These are phyloP conservation scores for Heritiera littoralis DNA, from an alignment of 345 rosid genomes.

Conservation along the genomic window DNA sequence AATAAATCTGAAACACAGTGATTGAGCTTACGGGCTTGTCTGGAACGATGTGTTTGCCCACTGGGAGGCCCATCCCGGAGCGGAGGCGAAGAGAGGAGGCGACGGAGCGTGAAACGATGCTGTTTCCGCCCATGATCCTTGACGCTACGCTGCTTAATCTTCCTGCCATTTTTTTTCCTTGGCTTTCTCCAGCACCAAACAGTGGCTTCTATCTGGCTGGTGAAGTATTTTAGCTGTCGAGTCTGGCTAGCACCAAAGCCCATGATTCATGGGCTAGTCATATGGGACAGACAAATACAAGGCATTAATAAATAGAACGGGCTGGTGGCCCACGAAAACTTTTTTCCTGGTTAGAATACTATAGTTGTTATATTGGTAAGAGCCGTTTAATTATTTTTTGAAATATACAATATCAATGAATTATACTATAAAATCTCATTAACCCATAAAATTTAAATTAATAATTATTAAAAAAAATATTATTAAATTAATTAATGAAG, in stretches of 20 bases:
- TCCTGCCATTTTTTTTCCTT: conserved; percentile 59
- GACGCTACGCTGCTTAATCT: conserved; percentile 74
- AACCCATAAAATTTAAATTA: no score
- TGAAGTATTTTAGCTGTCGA: background rate
- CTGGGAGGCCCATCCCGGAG: conserved; percentile 96
- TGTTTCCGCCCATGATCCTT: conserved; percentile 86
- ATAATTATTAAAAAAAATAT: no score
- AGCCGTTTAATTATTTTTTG: no score
- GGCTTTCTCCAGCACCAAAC: conserved; percentile 6
- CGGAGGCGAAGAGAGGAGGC: conserved; percentile 81
- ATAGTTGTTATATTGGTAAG: no score
- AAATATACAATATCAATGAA: no score
- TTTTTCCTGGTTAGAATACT: no score
- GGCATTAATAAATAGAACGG: background rate
- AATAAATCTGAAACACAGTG: background rate
- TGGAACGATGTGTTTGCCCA: conserved; percentile 95
- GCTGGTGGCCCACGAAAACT: background rate
- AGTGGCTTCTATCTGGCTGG: background rate
- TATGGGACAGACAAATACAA: background rate
- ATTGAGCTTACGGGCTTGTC: conserved; percentile 70
- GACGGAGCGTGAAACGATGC: conserved; percentile 68
- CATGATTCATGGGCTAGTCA: background rate
- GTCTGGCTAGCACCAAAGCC: background rate
- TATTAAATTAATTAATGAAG: no score
- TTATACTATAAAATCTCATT: no score